Evolutionary conservation across 352 stramenopile genomes (phyloP).

Genomic region (Phytophthora pinifolia): DNA sequence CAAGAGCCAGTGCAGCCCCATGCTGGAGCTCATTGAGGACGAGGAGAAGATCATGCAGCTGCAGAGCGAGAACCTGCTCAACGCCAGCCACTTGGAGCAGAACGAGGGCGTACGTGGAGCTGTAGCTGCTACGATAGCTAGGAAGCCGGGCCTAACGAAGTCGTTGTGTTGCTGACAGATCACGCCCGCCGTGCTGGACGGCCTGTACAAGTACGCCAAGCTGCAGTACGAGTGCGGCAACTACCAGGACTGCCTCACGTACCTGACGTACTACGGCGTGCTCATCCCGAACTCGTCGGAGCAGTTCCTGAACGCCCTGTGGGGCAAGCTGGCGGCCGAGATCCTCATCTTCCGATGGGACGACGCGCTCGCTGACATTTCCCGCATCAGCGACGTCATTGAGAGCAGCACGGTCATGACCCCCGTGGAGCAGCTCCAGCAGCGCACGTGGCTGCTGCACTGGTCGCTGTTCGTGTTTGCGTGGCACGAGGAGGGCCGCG

Average conservation of each 20-base stretch:
- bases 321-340: constrained; percentile 96
- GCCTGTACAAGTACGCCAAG: constrained; percentile 95
- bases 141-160: neutral
- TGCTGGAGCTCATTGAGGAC: constrained; percentile 83
- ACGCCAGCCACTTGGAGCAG: constrained; percentile 76
- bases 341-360: constrained; percentile 97
- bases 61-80: constrained; percentile 83
- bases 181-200: constrained; percentile 87
- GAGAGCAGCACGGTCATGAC: constrained; percentile 85
- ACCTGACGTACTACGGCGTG: constrained; percentile 90
- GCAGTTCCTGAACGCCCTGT: constrained; percentile 91
- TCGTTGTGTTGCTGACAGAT: constrained; percentile 49
- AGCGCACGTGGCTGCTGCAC: constrained; percentile 98
- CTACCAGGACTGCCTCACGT: constrained; percentile 92
- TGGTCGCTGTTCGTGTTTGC: constrained; percentile 97
- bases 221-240: constrained; percentile 97
- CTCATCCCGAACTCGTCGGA: constrained; percentile 85
- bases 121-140: too few species aligned
- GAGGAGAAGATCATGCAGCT: constrained; percentile 88
- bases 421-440: constrained; percentile 94
- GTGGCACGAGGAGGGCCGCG: constrained; percentile 92
- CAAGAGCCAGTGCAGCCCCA: constrained; percentile 73
- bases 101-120: constrained; percentile 65
- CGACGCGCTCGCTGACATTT: constrained; percentile 92
- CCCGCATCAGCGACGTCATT: constrained; percentile 93